Percentiles rank a stretch among this genome's conserved stretches.
These are phyloP conservation scores for Pleurotus ostreatus DNA, from an alignment of 768 basidiomycete genomes.

Conservation along the genomic window DNA sequence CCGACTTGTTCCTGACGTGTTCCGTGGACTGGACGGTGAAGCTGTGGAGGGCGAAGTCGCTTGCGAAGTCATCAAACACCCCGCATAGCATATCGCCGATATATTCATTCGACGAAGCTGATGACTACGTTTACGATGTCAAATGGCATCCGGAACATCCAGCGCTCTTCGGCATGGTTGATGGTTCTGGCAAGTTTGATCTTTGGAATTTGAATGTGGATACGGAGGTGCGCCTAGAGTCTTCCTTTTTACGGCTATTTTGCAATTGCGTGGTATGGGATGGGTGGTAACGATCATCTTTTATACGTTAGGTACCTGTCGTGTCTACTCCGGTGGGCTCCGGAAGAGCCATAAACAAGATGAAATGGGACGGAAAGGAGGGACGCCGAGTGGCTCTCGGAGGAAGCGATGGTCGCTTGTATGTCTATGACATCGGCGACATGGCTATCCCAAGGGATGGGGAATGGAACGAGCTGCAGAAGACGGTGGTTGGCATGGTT, in stretches of 20 bases:
- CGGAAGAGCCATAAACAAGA: constrained; percentile 87
- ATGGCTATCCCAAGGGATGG: constrained; percentile 82
- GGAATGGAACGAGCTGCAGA: constrained; percentile 93
- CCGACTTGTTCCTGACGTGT: constrained; percentile 88
- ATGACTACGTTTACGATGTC: constrained; percentile 98
- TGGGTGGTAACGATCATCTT: not conserved
- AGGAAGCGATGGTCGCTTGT: constrained; percentile 87
- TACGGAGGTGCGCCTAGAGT: constrained; percentile 69
- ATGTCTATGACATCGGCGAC: constrained; percentile 94
- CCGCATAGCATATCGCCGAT: constrained; percentile 64
- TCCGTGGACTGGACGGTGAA: constrained; percentile 99
- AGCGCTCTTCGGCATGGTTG: constrained; percentile 88
- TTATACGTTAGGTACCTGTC: constrained; percentile 67
- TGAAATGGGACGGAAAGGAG: constrained; percentile 93
- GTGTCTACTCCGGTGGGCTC: constrained; percentile 82
- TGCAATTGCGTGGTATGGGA: not conserved
- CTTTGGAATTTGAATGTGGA: constrained; percentile 98
- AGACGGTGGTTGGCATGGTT: constrained; percentile 72
- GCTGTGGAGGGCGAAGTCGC: constrained; percentile 83
- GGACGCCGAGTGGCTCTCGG: constrained; percentile 88
- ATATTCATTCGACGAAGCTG: constrained; percentile 95
- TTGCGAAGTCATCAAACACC: constrained; percentile 67
- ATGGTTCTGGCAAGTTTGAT: constrained; percentile 94
- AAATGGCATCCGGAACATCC: constrained; percentile 98
- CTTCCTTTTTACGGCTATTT: not conserved